These are phyloP conservation scores for Leishmania aethiopica DNA, from an alignment of 208 protist genomes.

Conservation along the genomic window DNA sequence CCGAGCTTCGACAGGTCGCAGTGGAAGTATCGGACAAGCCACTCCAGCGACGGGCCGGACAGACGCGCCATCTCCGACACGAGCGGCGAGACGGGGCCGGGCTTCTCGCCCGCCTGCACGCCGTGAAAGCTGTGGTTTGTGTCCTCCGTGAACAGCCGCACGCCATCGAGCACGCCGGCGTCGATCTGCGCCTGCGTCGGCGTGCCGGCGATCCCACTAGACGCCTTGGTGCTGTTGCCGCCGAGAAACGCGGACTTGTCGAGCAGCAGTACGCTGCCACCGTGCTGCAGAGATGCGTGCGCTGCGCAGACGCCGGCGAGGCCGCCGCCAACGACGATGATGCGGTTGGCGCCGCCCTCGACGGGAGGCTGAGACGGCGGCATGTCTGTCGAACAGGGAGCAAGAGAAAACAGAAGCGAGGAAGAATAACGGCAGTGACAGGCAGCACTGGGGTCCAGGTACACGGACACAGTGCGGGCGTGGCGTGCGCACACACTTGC, in stretches of 20 bases:
- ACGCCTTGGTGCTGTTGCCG: slow-evolving; percentile 92
- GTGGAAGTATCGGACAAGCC: slow-evolving; percentile 72
- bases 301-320: slow-evolving; percentile 64
- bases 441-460: background rate
- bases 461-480: no score
- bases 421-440: background rate
- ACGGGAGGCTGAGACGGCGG: slow-evolving; percentile 6
- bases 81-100: slow-evolving; percentile 42
- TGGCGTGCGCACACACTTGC: no score
- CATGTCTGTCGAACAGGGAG: background rate
- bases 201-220: slow-evolving; percentile 91
- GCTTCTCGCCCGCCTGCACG: slow-evolving; percentile 32
- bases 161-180: slow-evolving; percentile 60
- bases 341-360: slow-evolving; percentile 30
- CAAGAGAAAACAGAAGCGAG: background rate
- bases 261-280: slow-evolving; percentile 75
- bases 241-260: slow-evolving; percentile 88
- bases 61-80: slow-evolving; percentile 68
- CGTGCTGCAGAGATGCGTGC: slow-evolving; percentile 53
- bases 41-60: slow-evolving; percentile 62
- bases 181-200: slow-evolving; percentile 77
- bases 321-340: slow-evolving; percentile 72
- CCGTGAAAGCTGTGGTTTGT: slow-evolving; percentile 59
- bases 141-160: slow-evolving; percentile 56
- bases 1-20: slow-evolving; percentile 74